These are phyloP conservation scores for Colletotrichum kahawae DNA, from an alignment of 2,329 filamentous ascomycete genomes.

Conservation along the genomic window DNA sequence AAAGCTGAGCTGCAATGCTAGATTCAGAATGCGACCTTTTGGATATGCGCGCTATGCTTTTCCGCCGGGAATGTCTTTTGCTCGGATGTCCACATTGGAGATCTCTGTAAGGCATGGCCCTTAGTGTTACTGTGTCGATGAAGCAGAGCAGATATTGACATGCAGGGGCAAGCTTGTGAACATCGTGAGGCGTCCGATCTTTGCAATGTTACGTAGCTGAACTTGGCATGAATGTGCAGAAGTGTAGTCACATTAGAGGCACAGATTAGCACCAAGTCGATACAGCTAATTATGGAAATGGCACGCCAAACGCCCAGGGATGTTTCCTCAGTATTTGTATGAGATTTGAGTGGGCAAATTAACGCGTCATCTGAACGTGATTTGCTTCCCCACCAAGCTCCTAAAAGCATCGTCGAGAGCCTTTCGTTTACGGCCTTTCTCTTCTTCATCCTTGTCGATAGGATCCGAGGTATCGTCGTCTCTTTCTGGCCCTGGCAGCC, in stretches of 20 bases:
- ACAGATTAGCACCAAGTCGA: not conserved
- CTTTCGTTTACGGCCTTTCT: constrained; percentile 70
- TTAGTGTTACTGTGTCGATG: not conserved
- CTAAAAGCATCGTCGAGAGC: constrained; percentile 81
- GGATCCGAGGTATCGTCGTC: constrained; percentile 50
- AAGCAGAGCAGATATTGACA: not conserved
- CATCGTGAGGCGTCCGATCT: not conserved
- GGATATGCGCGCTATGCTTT: not conserved
- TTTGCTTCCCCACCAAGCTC: constrained; percentile 74
- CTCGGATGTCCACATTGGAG: not conserved
- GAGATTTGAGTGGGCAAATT: not conserved
- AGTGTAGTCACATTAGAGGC: not conserved
- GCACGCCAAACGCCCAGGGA: not conserved
- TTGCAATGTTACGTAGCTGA: not conserved
- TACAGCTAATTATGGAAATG: not conserved
- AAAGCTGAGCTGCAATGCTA: not conserved
- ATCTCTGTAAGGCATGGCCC: not conserved
- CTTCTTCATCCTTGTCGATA: constrained; percentile 44
- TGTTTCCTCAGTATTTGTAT: not conserved
- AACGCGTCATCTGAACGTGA: constrained; percentile 58
- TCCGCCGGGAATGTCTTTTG: not conserved
- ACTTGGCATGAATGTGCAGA: not conserved
- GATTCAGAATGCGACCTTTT: not conserved
- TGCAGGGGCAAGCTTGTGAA: not conserved
- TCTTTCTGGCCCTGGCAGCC: constrained; percentile 54